Conservation (phyloP, 192 early-diverging fungal species). For the Thoreauomyces humboldtii region DNA sequence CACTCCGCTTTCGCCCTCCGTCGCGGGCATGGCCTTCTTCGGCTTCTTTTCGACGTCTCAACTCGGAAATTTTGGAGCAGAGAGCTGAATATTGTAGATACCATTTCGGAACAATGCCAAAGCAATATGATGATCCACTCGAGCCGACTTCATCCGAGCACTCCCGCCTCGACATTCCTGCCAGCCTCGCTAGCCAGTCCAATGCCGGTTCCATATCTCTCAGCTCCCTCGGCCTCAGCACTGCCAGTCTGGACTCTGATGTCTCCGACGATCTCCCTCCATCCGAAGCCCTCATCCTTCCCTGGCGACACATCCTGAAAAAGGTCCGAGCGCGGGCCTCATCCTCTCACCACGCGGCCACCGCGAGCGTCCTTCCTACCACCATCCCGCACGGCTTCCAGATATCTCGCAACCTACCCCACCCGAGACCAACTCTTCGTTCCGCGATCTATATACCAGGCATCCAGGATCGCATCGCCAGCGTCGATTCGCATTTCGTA, state of each 20-base stretch:
- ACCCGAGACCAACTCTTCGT: constrained; percentile 38
- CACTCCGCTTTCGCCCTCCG: too few relatives aligned
- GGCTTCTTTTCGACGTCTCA: too few relatives aligned
- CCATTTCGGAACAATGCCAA: too few relatives aligned
- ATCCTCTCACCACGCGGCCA: not conserved
- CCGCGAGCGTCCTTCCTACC: constrained; percentile 18
- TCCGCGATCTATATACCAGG: constrained; percentile 39
- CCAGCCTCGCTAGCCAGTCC: too few relatives aligned
- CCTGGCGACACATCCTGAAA: not conserved
- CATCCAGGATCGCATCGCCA: constrained; percentile 37
- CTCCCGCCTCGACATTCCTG: too few relatives aligned
- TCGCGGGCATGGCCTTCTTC: too few relatives aligned
- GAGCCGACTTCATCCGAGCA: too few relatives aligned
- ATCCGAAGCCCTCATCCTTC: not conserved
- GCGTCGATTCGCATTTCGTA: constrained; percentile 38
- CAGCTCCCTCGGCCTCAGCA: not conserved
- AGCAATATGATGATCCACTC: too few relatives aligned
- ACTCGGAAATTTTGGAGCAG: too few relatives aligned
- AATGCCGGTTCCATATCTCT: too few relatives aligned
- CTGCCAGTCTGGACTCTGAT: not conserved
- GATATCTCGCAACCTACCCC: constrained; percentile 28
- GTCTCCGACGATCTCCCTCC: not conserved
- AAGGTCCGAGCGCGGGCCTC: constrained; percentile 6
- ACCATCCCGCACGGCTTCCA: constrained; percentile 52
- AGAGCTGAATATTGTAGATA: too few relatives aligned